These are phyloP conservation scores for Hamigera avellanea DNA, from an alignment of 495 filamentous ascomycete genomes.

Conservation along the genomic window DNA sequence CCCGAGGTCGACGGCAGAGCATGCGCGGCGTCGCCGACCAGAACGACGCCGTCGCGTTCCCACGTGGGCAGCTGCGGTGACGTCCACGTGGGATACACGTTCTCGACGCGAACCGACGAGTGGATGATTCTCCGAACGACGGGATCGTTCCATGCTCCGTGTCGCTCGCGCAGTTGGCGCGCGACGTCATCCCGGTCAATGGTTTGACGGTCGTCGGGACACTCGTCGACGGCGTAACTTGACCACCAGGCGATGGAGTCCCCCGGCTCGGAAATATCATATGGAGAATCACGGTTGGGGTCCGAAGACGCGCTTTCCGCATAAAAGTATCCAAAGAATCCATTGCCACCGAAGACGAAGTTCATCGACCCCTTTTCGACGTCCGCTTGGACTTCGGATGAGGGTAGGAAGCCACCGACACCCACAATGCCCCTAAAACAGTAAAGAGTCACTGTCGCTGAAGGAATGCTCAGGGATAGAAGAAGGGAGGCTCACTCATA, in stretches of 20 bases:
- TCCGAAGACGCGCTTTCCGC: slow-evolving; percentile 10
- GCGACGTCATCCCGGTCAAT: slow-evolving; percentile 28
- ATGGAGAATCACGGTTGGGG: slow-evolving; percentile 13
- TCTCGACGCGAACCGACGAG: slow-evolving; percentile 26
- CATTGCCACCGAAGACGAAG: slow-evolving; percentile 39
- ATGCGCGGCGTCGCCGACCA: slow-evolving; percentile 36
- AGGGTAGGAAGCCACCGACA: slow-evolving; percentile 40
- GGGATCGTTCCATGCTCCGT: slow-evolving; percentile 38
- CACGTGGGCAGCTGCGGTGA: slow-evolving; percentile 36
- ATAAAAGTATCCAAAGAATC: slow-evolving; percentile 47
- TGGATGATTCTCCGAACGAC: slow-evolving; percentile 33
- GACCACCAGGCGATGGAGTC: slow-evolving; percentile 36
- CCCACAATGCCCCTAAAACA: slow-evolving; percentile 33
- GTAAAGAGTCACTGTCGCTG: too few species aligned
- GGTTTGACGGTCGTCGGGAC: slow-evolving; percentile 19
- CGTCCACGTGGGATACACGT: slow-evolving; percentile 44
- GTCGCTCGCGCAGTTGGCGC: slow-evolving; percentile 29
- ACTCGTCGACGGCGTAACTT: slow-evolving; percentile 28
- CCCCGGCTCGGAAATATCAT: slow-evolving; percentile 21
- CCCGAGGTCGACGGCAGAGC: slow-evolving; percentile 35
- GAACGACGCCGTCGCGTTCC: slow-evolving; percentile 28
- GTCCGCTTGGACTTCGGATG: slow-evolving; percentile 10
- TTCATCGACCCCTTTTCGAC: slow-evolving; percentile 35
- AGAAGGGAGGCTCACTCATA: slow-evolving; percentile 27
- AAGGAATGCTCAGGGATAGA: neutral